Evolutionary conservation across 108 stramenopile species (phyloP).

Genomic region (Nitzschia inconspicua): DNA sequence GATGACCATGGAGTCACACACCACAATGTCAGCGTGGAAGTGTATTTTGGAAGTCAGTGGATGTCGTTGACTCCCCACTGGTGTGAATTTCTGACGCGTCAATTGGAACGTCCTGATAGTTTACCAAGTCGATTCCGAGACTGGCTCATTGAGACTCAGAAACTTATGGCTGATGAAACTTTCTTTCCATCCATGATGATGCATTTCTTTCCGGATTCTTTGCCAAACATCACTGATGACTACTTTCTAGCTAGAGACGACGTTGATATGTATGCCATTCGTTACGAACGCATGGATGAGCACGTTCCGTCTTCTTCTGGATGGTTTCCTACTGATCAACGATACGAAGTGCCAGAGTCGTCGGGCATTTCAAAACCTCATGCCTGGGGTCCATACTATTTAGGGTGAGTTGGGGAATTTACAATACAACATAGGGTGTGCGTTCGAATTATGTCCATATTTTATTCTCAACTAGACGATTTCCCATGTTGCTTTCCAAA

Average conservation of each 20-base stretch:
- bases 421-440: neutral
- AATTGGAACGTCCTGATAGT: constrained; percentile 55
- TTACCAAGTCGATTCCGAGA: constrained; percentile 56
- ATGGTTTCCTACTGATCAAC: constrained; percentile 34
- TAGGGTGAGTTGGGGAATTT: constrained; percentile 48
- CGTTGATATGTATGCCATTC: constrained; percentile 46
- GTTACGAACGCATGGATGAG: constrained; percentile 92
- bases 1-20: constrained; percentile 41
- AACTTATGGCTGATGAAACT: constrained; percentile 89
- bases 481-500: neutral
- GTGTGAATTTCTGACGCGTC: constrained; percentile 52
- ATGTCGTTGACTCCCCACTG: constrained; percentile 72
- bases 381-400: constrained; percentile 88
- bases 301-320: constrained; percentile 69
- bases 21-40: constrained; percentile 26
- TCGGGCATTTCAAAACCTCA: constrained; percentile 43
- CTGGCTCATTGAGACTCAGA: constrained; percentile 44
- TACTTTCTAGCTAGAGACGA: constrained; percentile 16
- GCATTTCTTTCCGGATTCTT: constrained; percentile 52
- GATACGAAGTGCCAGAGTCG: constrained; percentile 59
- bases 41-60: constrained; percentile 90
- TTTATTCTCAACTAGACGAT: neutral
- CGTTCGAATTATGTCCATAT: neutral
- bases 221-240: constrained; percentile 45
- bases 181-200: constrained; percentile 82